A percentile compares a stretch with the other conserved stretches of the same genome.
Conservation (phyloP, 2,329 filamentous ascomycete genomes). For the Drechmeria coniospora region DNA sequence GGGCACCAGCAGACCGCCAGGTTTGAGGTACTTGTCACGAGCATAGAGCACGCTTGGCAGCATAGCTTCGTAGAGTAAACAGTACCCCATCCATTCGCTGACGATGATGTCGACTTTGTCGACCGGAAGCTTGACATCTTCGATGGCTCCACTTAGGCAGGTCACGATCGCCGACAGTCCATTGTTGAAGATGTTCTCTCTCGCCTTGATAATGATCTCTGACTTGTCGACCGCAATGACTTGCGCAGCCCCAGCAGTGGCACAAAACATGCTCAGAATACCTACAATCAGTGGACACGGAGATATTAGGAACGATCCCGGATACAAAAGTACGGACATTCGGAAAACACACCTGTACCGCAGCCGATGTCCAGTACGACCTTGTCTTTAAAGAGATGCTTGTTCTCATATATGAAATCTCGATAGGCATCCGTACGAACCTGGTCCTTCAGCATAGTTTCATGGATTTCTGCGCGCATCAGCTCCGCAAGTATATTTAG, state of each 20-base stretch:
- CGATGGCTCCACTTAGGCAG: constrained; percentile 71
- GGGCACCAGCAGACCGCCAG: constrained; percentile 71
- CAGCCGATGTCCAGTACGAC: constrained; percentile 85
- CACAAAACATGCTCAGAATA: constrained; percentile 89
- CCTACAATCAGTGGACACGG: constrained; percentile 25
- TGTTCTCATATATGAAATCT: constrained; percentile 89
- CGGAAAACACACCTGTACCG: constrained; percentile 38
- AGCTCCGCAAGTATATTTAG: too few relatives aligned
- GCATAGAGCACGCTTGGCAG: constrained; percentile 82
- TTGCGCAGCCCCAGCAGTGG: constrained; percentile 69
- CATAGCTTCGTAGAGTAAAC: constrained; percentile 88
- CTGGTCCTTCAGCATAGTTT: constrained; percentile 86
- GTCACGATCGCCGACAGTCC: constrained; percentile 59
- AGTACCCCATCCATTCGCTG: constrained; percentile 97
- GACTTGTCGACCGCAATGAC: constrained; percentile 91
- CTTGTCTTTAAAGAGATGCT: constrained; percentile 73
- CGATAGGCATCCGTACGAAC: constrained; percentile 83
- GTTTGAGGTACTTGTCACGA: constrained; percentile 69
- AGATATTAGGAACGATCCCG: not conserved
- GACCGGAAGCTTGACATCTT: constrained; percentile 68
- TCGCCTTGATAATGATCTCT: constrained; percentile 74
- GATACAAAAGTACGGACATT: constrained; percentile 5
- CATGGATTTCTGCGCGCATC: constrained; percentile 63
- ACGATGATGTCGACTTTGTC: constrained; percentile 84
- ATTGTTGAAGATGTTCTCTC: constrained; percentile 73